Evolutionary conservation across 257 asterid species (phyloP).

Genomic region (Solanum piurae): DNA sequence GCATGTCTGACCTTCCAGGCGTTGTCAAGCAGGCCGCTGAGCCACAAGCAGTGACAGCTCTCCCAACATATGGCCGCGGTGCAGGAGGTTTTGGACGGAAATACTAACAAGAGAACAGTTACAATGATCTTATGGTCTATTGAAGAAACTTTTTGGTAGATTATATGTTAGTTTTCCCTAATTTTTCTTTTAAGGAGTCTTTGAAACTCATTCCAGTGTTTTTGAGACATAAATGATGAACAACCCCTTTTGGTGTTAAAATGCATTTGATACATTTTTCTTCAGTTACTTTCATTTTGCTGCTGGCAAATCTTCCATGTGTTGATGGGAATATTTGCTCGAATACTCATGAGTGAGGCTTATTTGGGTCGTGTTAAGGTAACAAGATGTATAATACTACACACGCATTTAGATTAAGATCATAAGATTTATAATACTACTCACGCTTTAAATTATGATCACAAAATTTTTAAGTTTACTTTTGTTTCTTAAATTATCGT

Average conservation of each 20-base stretch:
- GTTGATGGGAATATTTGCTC: not conserved
- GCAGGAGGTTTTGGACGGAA: slow-evolving; percentile 22
- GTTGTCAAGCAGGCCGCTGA: slow-evolving; percentile 21
- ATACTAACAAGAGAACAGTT: slow-evolving; percentile 2
- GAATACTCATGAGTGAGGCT: not conserved
- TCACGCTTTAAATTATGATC: not conserved
- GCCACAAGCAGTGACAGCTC: slow-evolving; percentile 9
- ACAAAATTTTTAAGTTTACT: not conserved
- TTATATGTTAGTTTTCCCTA: not conserved
- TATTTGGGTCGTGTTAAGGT: not conserved
- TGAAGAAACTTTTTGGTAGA: not conserved
- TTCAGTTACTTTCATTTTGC: not conserved
- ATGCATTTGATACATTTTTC: not conserved
- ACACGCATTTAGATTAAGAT: too few species aligned
- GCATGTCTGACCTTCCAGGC: slow-evolving; percentile 42
- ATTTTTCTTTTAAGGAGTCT: not conserved
- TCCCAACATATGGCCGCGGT: slow-evolving; percentile 19
- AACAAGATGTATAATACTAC: too few species aligned
- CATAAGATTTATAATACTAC: too few species aligned
- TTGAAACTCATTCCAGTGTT: not conserved
- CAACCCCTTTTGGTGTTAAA: not conserved
- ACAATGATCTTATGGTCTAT: not conserved
- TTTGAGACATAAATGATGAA: not conserved
- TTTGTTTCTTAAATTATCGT: too few species aligned
- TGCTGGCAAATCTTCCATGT: not conserved